Evolutionary conservation across 331 rosid genomes (phyloP).

Genomic region (Saraca asoca): DNA sequence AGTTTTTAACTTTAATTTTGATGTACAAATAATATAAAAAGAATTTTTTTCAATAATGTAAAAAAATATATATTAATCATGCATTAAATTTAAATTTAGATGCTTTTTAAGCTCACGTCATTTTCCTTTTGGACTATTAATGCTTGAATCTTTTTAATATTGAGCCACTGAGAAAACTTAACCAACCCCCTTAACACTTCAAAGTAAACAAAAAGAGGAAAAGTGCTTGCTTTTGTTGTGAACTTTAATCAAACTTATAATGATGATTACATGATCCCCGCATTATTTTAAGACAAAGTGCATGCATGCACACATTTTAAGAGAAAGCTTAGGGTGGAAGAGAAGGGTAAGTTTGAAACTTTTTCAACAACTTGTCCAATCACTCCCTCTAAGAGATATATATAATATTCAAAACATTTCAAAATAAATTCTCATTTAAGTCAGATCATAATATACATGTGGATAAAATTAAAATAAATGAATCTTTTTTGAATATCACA

Average conservation of each 20-base stretch:
- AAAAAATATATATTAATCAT: too few relatives aligned
- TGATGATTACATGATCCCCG: constrained; percentile 31
- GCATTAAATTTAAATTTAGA: too few relatives aligned
- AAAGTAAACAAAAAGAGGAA: background rate
- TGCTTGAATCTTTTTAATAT: background rate
- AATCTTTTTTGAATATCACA: background rate
- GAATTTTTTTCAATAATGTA: too few relatives aligned
- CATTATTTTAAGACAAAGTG: constrained; percentile 11
- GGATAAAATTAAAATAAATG: too few relatives aligned
- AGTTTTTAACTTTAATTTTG: too few relatives aligned
- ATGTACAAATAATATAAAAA: too few relatives aligned
- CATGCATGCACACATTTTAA: constrained; percentile 36
- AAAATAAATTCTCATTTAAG: too few relatives aligned
- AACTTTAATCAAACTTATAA: constrained; percentile 2
- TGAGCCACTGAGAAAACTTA: constrained; percentile 14
- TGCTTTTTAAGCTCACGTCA: too few relatives aligned
- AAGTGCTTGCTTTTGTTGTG: background rate
- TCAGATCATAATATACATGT: too few relatives aligned
- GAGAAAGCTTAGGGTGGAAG: constrained; percentile 25
- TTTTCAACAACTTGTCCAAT: background rate
- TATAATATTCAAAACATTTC: too few relatives aligned
- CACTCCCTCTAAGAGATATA: too few relatives aligned
- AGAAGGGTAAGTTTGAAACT: constrained; percentile 20
- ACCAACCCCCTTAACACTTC: background rate
- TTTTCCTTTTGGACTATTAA: too few relatives aligned